Percentiles rank a stretch among this genome's conserved stretches.
Conservation (phyloP, 2,329 filamentous ascomycete species). For the Apiospora rasikravindrae region DNA sequence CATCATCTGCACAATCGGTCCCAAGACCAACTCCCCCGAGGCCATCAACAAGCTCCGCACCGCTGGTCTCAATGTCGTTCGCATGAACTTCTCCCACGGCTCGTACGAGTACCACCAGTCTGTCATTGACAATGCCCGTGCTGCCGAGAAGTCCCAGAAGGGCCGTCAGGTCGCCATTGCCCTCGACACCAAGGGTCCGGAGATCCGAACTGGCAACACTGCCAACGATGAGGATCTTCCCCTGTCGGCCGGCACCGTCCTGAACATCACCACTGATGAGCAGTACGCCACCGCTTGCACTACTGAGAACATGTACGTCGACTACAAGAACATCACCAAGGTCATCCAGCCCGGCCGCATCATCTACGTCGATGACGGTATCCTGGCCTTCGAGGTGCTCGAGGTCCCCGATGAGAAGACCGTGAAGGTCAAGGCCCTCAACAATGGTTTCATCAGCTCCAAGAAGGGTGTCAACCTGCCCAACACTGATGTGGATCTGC, state of each 20-base stretch:
- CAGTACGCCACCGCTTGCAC: constrained; percentile 84
- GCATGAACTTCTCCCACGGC: constrained; percentile 99
- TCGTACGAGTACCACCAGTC: constrained; percentile 97
- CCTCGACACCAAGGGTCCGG: constrained; percentile 73
- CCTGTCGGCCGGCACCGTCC: constrained; percentile 79
- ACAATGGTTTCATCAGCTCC: constrained; percentile 98
- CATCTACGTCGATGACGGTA: constrained; percentile 98
- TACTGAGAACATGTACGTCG: constrained; percentile 96
- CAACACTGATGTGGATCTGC: constrained; percentile 97
- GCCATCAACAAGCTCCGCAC: constrained; percentile 93
- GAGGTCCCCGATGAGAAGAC: constrained; percentile 88
- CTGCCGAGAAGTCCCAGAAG: constrained; percentile 76
- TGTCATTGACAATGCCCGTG: constrained; percentile 93
- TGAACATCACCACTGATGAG: constrained; percentile 98
- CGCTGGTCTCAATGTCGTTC: constrained; percentile 94
- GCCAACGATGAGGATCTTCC: constrained; percentile 90
- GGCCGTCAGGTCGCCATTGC: constrained; percentile 96
- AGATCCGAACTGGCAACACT: constrained; percentile 68
- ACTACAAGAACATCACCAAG: constrained; percentile 99
- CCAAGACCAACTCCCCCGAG: constrained; percentile 98
- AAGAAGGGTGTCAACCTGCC: constrained; percentile 99
- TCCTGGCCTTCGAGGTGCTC: constrained; percentile 93
- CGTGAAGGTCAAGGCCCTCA: constrained; percentile 83
- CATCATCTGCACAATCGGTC: constrained; percentile 98
- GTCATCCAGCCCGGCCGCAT: constrained; percentile 89